A percentile compares a stretch with the other conserved stretches of the same genome.
phyloP scores from a whole-genome alignment of 1,139 yeast species.

The Hyphopichia fennica region DNA sequence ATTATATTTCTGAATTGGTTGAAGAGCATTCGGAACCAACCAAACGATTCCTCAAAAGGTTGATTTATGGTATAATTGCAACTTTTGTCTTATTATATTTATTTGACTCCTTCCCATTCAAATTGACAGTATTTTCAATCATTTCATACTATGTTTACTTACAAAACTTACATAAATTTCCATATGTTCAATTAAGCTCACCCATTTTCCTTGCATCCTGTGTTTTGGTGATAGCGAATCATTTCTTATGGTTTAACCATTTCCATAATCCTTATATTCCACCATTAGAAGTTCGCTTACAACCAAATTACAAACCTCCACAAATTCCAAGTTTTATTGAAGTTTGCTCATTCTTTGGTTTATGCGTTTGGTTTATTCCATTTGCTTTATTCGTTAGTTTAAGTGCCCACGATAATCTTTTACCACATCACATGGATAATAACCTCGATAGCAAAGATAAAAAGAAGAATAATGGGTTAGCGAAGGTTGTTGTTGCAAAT shows the following conservation, averaged over 20 bases:
- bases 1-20: conserved; percentile 86
- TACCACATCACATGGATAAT: conserved; percentile 60
- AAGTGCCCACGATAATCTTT: conserved; percentile 86
- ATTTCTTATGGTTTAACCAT: conserved; percentile 85
- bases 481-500: conserved; percentile 62
- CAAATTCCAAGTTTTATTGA: conserved; percentile 81
- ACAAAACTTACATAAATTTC: conserved; percentile 78
- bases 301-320: conserved; percentile 62
- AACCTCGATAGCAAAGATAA: conserved; percentile 27
- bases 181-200: conserved; percentile 74
- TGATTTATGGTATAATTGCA: conserved; percentile 60
- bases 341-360: conserved; percentile 90
- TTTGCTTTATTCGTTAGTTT: conserved; percentile 88
- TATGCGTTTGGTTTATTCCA: conserved; percentile 93
- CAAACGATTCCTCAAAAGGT: conserved; percentile 59
- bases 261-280: conserved; percentile 71
- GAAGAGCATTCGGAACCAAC: conserved; percentile 93
- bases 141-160: conserved; percentile 70
- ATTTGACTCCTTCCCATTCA: conserved; percentile 78
- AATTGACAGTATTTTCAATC: conserved; percentile 63
- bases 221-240: conserved; percentile 72
- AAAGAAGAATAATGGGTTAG: conserved; percentile 37
- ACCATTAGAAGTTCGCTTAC: conserved; percentile 54
- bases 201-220: conserved; percentile 74
- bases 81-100: conserved; percentile 57